These are phyloP conservation scores for Periconia sp. DNA, from an alignment of 2,329 filamentous ascomycete genomes.

Conservation along the genomic window DNA sequence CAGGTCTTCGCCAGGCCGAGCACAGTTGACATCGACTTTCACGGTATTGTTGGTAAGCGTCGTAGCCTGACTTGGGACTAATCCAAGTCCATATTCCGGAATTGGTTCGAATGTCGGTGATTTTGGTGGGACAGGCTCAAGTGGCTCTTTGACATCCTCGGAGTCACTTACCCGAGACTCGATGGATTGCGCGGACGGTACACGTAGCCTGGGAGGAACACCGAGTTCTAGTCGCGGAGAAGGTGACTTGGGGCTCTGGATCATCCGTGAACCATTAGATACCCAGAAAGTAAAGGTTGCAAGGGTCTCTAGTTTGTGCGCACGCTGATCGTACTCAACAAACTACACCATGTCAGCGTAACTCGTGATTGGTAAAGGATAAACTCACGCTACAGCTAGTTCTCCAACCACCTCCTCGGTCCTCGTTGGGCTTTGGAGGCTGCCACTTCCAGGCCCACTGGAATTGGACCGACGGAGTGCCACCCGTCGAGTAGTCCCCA, in stretches of 20 bases:
- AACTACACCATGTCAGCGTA: constrained; percentile 64
- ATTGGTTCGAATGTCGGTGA: constrained; percentile 56
- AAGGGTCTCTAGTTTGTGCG: constrained; percentile 85
- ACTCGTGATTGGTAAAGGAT: background rate
- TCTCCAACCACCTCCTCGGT: constrained; percentile 89
- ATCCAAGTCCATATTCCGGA: constrained; percentile 53
- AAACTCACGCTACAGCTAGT: constrained; percentile 83
- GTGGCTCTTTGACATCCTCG: constrained; percentile 60
- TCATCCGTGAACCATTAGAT: constrained; percentile 63
- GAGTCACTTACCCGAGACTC: constrained; percentile 79
- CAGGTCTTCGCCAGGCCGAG: constrained; percentile 82
- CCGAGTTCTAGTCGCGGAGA: constrained; percentile 75
- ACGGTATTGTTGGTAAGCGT: constrained; percentile 54
- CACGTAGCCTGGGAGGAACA: constrained; percentile 76
- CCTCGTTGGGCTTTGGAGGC: constrained; percentile 80
- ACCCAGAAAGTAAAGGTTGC: constrained; percentile 97
- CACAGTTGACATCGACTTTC: constrained; percentile 87
- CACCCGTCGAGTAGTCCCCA: constrained; percentile 86
- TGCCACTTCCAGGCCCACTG: constrained; percentile 98
- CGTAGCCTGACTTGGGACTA: constrained; percentile 50
- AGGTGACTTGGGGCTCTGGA: constrained; percentile 54
- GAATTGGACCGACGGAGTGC: constrained; percentile 84
- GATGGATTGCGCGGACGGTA: constrained; percentile 86
- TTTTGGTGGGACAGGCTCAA: constrained; percentile 50
- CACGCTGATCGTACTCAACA: constrained; percentile 94